Evolutionary conservation across 176 grass and related monocot species (phyloP).

Genomic region (Ampelocalamus luodianensis): DNA sequence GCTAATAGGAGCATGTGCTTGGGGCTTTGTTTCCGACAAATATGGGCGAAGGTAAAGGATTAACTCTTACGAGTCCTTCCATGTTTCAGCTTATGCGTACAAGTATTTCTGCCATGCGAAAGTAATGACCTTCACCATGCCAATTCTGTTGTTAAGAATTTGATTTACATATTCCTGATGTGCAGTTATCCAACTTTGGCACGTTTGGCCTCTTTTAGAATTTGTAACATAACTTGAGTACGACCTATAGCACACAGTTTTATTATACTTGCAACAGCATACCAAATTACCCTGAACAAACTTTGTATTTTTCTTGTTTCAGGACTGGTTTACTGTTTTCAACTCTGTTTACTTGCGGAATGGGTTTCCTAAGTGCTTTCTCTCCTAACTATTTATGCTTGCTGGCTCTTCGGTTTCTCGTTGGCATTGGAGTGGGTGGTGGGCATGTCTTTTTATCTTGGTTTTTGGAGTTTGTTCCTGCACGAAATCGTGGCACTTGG

Average conservation of each 20-base stretch:
- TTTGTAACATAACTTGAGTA: not conserved
- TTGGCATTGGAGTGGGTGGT: slow-evolving; percentile 69
- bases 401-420: slow-evolving; percentile 62
- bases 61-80: not conserved
- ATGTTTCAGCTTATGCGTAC: not conserved
- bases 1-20: slow-evolving; percentile 73
- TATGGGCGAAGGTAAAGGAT: slow-evolving; percentile 71
- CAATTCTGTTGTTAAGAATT: not conserved
- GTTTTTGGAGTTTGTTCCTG: slow-evolving; percentile 83
- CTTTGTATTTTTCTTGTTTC: slow-evolving; percentile 46
- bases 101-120: not conserved
- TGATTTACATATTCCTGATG: not conserved
- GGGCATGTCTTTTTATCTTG: slow-evolving; percentile 64
- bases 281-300: slow-evolving; percentile 35
- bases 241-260: not conserved
- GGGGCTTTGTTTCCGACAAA: slow-evolving; percentile 81
- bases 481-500: slow-evolving; percentile 71
- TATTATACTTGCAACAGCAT: not conserved
- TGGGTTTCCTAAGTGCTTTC: slow-evolving; percentile 69
- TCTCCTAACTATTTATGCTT: slow-evolving; percentile 72
- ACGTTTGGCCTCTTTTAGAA: not conserved
- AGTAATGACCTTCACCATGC: not conserved
- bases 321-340: slow-evolving; percentile 76
- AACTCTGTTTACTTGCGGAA: slow-evolving; percentile 58
- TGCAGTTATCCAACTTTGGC: not conserved